A percentile compares a stretch with the other conserved stretches of the same genome.
phyloP scores from a whole-genome alignment of 768 basidiomycete species.

The Mycena metata region DNA sequence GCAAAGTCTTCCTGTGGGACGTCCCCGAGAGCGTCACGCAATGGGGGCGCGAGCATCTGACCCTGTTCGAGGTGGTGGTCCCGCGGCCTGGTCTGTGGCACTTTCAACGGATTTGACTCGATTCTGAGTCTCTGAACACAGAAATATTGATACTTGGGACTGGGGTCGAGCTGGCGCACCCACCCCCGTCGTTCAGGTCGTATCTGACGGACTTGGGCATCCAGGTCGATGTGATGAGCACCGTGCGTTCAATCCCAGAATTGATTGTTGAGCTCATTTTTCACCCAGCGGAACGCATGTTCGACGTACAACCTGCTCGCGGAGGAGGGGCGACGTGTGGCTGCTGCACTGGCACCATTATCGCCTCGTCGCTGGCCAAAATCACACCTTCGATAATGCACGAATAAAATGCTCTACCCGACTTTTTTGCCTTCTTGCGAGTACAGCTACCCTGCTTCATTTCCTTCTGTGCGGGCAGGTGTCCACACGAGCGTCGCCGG shows the following conservation, averaged over 20 bases:
- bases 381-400: not conserved
- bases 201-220: slow-evolving; percentile 84
- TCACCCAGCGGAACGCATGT: slow-evolving; percentile 65
- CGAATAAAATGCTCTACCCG: not conserved
- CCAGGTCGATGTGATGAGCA: slow-evolving; percentile 90
- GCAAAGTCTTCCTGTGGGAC: slow-evolving; percentile 92
- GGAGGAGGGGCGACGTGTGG: slow-evolving; percentile 94
- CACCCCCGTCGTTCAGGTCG: slow-evolving; percentile 75
- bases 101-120: not conserved
- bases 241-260: slow-evolving; percentile 58
- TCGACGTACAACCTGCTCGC: slow-evolving; percentile 94
- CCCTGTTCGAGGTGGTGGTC: slow-evolving; percentile 83
- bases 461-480: too few relatives aligned
- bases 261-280: not conserved
- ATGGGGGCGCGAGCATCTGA: slow-evolving; percentile 83
- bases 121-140: slow-evolving; percentile 46
- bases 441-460: too few relatives aligned
- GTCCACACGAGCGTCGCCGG: too few relatives aligned
- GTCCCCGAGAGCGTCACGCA: slow-evolving; percentile 73
- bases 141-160: slow-evolving; percentile 95
- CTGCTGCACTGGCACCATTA: slow-evolving; percentile 88
- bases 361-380: slow-evolving; percentile 43
- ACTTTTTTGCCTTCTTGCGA: too few relatives aligned
- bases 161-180: slow-evolving; percentile 76
- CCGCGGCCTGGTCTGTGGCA: slow-evolving; percentile 84